Base-by-base conservation (phyloP, 805 yeast species). In the Blastobotrys americana region DNA sequence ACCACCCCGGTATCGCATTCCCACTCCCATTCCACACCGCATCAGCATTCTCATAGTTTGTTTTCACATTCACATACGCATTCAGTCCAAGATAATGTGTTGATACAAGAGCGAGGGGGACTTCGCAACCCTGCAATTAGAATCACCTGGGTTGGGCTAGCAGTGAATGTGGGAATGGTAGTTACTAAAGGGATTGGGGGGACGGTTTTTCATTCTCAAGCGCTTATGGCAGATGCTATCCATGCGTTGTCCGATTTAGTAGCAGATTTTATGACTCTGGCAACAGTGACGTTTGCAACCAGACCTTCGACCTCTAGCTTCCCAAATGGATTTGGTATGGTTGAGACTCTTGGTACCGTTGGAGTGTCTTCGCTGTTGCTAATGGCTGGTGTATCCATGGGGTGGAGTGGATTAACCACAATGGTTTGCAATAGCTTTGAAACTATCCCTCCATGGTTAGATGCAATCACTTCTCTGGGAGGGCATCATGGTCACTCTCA, bases 191-290 rank as follows among this genome's bases (percentile, higher is more conserved):
- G 88, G 21, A 64, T 79, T 18, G 97, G 97, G 23, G 98, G 98
- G 5, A 70, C 86, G 15, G 79, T 79, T 33, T 93, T 93, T 74
- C 95, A 93, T 63, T 93, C 98, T 0, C 96, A 89, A 61, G 89
- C 97, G 2, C 73, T 93, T 45, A 61, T 89, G 41, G 98, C 98
- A 1, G 98, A 93, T 64, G 89, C 97, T 1, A 81, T 88, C 22
- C 98, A 93, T 66, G 90, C 97, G 0, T 72, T 86, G 17, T 81
- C 94, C 39, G 98, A 93, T 64, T 70, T 90, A 67, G 75, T 93
- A 13, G 84, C 95, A 5, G 98, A 93, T 63, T 75, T 90, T 38
- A 67, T 93, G 52, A 93, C 98, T 0, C 69, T 93, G 45, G 81
- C 88, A 3, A 90, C 97, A 1, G 96, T 93, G 16, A 80, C 84